Base-by-base conservation (phyloP, 768 basidiomycete species). In the Boletus subparvulus region DNA sequence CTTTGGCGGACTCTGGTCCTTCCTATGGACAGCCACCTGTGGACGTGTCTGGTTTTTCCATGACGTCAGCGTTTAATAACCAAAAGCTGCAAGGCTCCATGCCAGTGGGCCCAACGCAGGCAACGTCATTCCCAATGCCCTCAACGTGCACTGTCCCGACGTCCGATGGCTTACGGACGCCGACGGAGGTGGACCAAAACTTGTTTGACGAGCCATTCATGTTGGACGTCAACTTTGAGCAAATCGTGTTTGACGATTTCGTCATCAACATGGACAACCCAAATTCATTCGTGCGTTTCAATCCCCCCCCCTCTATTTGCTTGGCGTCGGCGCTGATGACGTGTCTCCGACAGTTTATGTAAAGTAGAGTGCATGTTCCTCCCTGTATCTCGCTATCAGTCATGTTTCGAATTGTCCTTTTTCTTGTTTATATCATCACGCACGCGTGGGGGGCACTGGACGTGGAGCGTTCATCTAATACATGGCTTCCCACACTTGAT, bases 201-300 rank as follows among this genome's bases (percentile, higher is more conserved):
- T 19, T 66, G 32, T 67, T 69, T 41, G 67, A 69, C 51, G 67
- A 59, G 44, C 69, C 69, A 36, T 71, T 70, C 59, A 61, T 67
- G 57, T 43, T 70, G 53, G 69, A 70, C 51, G 69, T 70, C 46
- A 65, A 52, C 47, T 55, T 73, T 44, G 67, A 71, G 5, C 54
- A 64, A 35, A n/a, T 69, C 28, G 35, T 59, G 4, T 67, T 70
- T 39, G 69, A 70, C 40, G 71, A 70, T 26, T 58, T 65, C 26
- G 45, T 61, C n/a, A 47, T 48, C 19, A 65, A 47, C n/a, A 52
- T 62, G 51, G 62, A 71, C 17, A 58, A 28, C 24, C 55, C 73
- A 7, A 71, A 68, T 47, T 68, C 69, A 54, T 77, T 72, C 65
- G 75, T 70, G 61, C 67, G 74, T 73, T 30, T 36, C 52, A 9